These are phyloP conservation scores for Pseudogymnoascus sp. DNA, from an alignment of 2,329 filamentous ascomycete genomes.

Conservation along the genomic window DNA sequence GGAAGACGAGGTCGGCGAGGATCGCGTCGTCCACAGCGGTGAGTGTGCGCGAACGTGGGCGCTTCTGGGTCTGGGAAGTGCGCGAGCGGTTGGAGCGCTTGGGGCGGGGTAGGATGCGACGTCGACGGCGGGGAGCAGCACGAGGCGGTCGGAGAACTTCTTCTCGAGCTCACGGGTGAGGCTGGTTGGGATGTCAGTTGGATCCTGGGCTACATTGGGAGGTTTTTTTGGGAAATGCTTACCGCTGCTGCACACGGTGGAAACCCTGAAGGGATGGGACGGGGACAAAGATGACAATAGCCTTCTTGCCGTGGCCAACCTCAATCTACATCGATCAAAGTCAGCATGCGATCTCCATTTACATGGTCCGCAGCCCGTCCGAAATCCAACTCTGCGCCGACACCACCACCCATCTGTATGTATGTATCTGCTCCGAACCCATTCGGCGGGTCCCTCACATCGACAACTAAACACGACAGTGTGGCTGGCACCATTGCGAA, in stretches of 20 bases:
- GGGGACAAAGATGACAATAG: constrained; percentile 99
- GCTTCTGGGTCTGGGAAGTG: constrained; percentile 97
- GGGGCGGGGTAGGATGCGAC: constrained; percentile 96
- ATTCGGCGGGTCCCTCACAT: constrained; percentile 6
- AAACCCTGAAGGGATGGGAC: constrained; percentile 97
- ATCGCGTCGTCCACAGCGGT: constrained; percentile 98
- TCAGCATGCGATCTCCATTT: constrained; percentile 73
- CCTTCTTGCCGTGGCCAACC: constrained; percentile 99
- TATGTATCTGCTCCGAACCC: constrained; percentile 9
- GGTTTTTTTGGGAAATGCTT: constrained; percentile 39
- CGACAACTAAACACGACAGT: constrained; percentile 4
- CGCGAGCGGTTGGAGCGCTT: constrained; percentile 97
- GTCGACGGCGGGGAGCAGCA: constrained; percentile 97
- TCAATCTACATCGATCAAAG: constrained; percentile 79
- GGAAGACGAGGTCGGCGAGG: constrained; percentile 96
- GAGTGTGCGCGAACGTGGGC: constrained; percentile 92
- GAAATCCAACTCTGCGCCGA: constrained; percentile 46
- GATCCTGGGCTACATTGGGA: background rate
- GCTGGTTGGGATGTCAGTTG: constrained; percentile 41
- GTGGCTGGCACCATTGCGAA: constrained; percentile 9
- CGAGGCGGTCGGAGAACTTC: constrained; percentile 99
- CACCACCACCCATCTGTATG: constrained; percentile 19
- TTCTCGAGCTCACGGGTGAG: constrained; percentile 99
- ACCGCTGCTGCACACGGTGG: constrained; percentile 99
- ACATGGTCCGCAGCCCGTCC: constrained; percentile 72